phyloP scores from a whole-genome alignment of 2,329 filamentous ascomycete genomes.

The Tricladium varicosporioides region DNA sequence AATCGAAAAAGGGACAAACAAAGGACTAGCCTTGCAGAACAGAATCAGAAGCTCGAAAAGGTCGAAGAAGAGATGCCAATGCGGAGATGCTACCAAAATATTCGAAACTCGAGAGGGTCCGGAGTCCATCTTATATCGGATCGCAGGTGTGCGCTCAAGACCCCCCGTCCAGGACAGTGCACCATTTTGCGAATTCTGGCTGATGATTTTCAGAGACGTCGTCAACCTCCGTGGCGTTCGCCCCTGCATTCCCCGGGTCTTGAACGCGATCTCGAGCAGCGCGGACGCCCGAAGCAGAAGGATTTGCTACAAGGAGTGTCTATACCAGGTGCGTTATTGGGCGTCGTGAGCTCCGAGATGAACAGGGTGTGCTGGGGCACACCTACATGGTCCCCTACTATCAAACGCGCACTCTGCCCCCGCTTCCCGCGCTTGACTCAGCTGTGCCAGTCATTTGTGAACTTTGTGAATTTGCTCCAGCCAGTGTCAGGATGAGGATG shows the following conservation, averaged over 20 bases:
- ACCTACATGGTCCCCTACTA: slow-evolving; percentile 5
- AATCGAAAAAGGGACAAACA: slow-evolving; percentile 4
- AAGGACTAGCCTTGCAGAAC: background rate
- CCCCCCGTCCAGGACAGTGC: background rate
- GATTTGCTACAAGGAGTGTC: background rate
- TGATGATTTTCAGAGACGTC: background rate
- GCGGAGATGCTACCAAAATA: background rate
- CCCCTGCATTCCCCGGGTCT: slow-evolving; percentile 7
- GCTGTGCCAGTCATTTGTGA: background rate
- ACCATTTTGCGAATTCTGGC: slow-evolving; percentile 11
- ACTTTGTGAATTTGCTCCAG: background rate
- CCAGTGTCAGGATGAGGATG: slow-evolving; percentile 11
- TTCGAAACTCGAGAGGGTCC: background rate
- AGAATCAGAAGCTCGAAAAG: background rate
- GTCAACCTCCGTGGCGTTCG: no score
- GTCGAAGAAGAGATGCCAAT: background rate
- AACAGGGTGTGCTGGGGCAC: background rate
- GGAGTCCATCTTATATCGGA: slow-evolving; percentile 1
- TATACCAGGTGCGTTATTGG: background rate
- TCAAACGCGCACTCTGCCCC: slow-evolving; percentile 1
- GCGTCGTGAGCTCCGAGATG: background rate
- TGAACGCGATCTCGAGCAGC: slow-evolving; percentile 9
- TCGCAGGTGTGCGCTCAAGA: no score
- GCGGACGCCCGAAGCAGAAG: slow-evolving; percentile 8
- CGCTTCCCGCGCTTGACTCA: background rate